Percentiles rank a stretch among this genome's conserved stretches.
These are phyloP conservation scores for Exophiala oligosperma DNA, from an alignment of 2,329 filamentous ascomycete genomes.

Conservation along the genomic window DNA sequence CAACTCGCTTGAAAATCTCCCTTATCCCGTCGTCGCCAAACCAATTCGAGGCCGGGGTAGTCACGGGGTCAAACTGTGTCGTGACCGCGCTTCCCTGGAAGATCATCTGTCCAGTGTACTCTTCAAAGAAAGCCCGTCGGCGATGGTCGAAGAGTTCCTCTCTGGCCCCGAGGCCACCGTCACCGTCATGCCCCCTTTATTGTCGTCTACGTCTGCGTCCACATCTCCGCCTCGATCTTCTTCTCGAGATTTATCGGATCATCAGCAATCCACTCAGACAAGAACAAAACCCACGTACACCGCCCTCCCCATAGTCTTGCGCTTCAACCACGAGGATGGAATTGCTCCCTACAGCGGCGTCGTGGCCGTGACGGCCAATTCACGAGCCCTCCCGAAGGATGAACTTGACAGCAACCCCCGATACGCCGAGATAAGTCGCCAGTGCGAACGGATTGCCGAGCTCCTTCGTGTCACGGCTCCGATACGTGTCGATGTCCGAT, in stretches of 20 bases:
- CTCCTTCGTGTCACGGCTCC: too few species aligned
- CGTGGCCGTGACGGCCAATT: conserved; percentile 52
- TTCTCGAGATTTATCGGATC: too few species aligned
- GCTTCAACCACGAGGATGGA: conserved; percentile 50
- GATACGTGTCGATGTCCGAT: too few species aligned
- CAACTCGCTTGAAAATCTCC: conserved; percentile 21
- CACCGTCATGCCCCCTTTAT: conserved; percentile 52
- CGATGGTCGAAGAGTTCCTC: conserved; percentile 53
- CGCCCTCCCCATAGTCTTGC: conserved; percentile 46
- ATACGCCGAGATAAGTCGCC: too few species aligned
- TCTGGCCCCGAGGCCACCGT: conserved; percentile 52
- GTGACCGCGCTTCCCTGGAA: conserved; percentile 32
- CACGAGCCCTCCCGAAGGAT: conserved; percentile 37
- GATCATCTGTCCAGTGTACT: conserved; percentile 37
- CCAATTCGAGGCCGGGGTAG: conserved; percentile 52
- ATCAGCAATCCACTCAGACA: background rate
- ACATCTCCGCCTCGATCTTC: too few species aligned
- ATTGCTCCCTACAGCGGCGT: conserved; percentile 53
- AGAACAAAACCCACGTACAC: conserved; percentile 36
- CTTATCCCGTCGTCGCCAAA: conserved; percentile 49
- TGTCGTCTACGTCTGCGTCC: too few species aligned
- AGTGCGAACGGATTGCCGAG: too few species aligned
- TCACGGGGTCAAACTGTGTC: conserved; percentile 52
- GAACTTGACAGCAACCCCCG: conserved; percentile 29
- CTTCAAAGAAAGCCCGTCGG: conserved; percentile 37